A percentile compares a stretch with the other conserved stretches of the same genome.
Conservation (phyloP, 306 rosid species). For the Prunus mongolica region DNA sequence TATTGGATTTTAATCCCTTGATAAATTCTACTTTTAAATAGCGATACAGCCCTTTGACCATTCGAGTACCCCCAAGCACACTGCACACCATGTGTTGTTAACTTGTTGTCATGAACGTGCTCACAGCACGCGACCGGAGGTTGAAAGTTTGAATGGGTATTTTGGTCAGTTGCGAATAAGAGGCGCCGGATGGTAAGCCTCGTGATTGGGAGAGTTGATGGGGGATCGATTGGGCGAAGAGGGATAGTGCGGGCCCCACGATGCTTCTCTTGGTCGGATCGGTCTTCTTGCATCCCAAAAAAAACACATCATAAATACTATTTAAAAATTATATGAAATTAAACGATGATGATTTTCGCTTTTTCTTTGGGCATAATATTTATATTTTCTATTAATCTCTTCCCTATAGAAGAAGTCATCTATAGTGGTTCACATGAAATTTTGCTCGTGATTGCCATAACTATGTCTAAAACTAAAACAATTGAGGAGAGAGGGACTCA, state of each 20-base stretch:
- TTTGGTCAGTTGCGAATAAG: background rate
- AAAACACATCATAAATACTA: background rate
- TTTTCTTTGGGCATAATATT: background rate
- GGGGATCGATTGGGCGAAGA: constrained; percentile 13
- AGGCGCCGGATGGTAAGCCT: constrained; percentile 24
- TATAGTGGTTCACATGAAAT: constrained; percentile 1
- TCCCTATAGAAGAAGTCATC: background rate
- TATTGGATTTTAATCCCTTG: too few species aligned
- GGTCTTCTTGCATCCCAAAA: background rate
- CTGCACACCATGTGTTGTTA: background rate
- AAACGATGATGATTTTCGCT: background rate
- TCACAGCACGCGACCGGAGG: constrained; percentile 3
- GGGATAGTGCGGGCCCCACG: constrained; percentile 31
- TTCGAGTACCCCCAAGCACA: too few species aligned
- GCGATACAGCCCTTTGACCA: too few species aligned
- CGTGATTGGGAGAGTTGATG: constrained; percentile 29
- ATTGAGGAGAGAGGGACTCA: too few species aligned
- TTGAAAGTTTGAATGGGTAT: background rate
- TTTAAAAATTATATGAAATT: background rate
- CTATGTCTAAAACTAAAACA: background rate
- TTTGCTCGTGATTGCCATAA: constrained; percentile 6
- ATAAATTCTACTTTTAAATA: too few species aligned
- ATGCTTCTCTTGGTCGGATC: constrained; percentile 8
- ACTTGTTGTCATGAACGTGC: background rate
- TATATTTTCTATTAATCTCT: background rate